Evolutionary conservation across 2,329 filamentous ascomycete genomes (phyloP).

Genomic region (Paecilomyces formosus): DNA sequence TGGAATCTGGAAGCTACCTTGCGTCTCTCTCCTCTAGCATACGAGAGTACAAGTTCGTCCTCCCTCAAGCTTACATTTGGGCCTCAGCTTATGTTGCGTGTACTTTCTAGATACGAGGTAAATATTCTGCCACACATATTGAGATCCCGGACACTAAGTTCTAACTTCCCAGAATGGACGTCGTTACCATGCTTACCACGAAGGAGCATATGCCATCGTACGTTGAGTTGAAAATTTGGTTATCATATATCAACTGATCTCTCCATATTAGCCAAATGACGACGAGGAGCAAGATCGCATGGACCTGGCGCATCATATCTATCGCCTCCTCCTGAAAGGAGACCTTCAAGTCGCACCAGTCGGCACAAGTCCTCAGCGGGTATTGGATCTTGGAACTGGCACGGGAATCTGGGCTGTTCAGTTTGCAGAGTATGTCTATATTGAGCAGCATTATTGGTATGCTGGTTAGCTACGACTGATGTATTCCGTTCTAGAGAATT

Average conservation of each 20-base stretch:
- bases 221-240: background rate
- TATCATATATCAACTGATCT: background rate
- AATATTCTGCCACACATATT: background rate
- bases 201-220: constrained; percentile 17
- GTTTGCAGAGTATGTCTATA: constrained; percentile 6
- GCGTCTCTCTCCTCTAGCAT: constrained; percentile 5
- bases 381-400: background rate
- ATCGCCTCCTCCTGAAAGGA: background rate
- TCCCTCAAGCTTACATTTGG: background rate
- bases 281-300: background rate
- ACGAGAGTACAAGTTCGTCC: constrained; percentile 6
- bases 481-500: constrained; percentile 9
- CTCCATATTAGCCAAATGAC: background rate
- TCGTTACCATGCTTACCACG: constrained; percentile 16
- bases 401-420: constrained; percentile 6
- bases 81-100: background rate
- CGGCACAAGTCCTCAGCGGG: background rate
- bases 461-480: background rate
- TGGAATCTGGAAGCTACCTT: constrained; percentile 1
- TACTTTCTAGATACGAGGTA: constrained; percentile 5
- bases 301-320: background rate
- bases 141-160: background rate
- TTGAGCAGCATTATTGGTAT: background rate
- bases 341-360: background rate
- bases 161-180: constrained; percentile 12